phyloP scores from a whole-genome alignment of 2,329 filamentous ascomycete species.

The Plenodomus lindquistii region DNA sequence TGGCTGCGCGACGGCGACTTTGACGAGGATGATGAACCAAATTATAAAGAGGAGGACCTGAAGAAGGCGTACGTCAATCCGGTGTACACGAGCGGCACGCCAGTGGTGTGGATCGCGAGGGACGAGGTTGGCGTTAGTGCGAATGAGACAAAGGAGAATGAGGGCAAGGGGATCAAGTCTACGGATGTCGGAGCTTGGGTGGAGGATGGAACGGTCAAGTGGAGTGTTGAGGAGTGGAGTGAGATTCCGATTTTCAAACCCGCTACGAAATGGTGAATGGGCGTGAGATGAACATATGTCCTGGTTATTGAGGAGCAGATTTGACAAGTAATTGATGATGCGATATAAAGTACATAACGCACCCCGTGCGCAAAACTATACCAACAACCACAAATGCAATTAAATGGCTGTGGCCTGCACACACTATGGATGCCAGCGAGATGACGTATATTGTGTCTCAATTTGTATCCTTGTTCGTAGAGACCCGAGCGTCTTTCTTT shows the following conservation, averaged over 20 bases:
- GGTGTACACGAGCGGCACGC: conserved; percentile 38
- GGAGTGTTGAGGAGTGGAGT: conserved; percentile 36
- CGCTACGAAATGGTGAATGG: conserved; percentile 30
- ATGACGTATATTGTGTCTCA: too few species aligned
- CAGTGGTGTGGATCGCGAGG: conserved; percentile 39
- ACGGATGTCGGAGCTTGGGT: conserved; percentile 43
- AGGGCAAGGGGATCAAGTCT: conserved; percentile 28
- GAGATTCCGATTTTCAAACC: conserved; percentile 41
- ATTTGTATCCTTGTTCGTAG: not conserved
- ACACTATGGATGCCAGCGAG: too few species aligned
- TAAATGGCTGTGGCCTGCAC: too few species aligned
- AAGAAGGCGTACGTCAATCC: conserved; percentile 43
- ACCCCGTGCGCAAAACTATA: too few species aligned
- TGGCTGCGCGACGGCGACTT: conserved; percentile 40
- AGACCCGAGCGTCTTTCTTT: conserved; percentile 2
- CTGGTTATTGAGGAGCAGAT: not conserved
- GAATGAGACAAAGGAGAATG: conserved; percentile 35
- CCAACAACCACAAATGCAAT: too few species aligned
- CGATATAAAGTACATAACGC: too few species aligned
- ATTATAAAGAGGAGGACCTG: conserved; percentile 39
- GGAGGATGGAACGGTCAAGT: conserved; percentile 34
- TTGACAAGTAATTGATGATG: too few species aligned
- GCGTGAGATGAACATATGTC: not conserved
- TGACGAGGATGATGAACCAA: conserved; percentile 35
- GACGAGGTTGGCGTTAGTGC: conserved; percentile 40